These are phyloP conservation scores for Alternaria angustiovoidea DNA, from an alignment of 2,329 filamentous ascomycete genomes.

Conservation along the genomic window DNA sequence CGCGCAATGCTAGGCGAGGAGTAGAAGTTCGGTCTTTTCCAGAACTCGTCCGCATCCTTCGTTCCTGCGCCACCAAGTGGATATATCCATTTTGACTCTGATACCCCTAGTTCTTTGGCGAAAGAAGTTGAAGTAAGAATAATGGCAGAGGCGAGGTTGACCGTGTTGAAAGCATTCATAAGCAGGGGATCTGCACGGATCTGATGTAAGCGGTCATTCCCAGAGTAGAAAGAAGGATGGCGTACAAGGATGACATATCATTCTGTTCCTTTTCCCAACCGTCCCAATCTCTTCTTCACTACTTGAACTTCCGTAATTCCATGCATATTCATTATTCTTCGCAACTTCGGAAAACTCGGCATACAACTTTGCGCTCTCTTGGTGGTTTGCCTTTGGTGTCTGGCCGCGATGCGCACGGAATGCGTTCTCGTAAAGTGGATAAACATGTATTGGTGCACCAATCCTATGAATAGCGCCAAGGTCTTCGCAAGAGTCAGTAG, in stretches of 20 bases:
- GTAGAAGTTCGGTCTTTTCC: slow-evolving; percentile 67
- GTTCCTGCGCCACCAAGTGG: slow-evolving; percentile 70
- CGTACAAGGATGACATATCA: slow-evolving; percentile 74
- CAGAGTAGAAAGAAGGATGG: slow-evolving; percentile 7
- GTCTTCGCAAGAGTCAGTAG: slow-evolving; percentile 52
- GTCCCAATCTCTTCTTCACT: slow-evolving; percentile 63
- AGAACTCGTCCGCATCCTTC: slow-evolving; percentile 67
- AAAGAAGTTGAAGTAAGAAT: slow-evolving; percentile 66
- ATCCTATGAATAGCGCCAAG: slow-evolving; percentile 65
- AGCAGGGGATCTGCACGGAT: slow-evolving; percentile 66
- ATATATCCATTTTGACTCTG: slow-evolving; percentile 68
- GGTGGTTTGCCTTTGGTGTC: slow-evolving; percentile 62
- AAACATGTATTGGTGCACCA: slow-evolving; percentile 71
- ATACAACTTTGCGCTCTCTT: slow-evolving; percentile 68
- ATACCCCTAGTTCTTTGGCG: slow-evolving; percentile 64
- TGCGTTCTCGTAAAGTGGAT: slow-evolving; percentile 72
- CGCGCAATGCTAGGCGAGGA: slow-evolving; percentile 66
- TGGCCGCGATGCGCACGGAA: slow-evolving; percentile 67
- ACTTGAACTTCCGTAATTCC: slow-evolving; percentile 63
- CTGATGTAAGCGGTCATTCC: not conserved
- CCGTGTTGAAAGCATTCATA: slow-evolving; percentile 76
- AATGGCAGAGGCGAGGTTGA: slow-evolving; percentile 69
- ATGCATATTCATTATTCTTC: slow-evolving; percentile 62
- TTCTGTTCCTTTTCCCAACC: slow-evolving; percentile 65
- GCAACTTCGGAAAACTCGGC: slow-evolving; percentile 67